These are phyloP conservation scores for Kurtzmaniella natalensis DNA, from an alignment of 1,139 yeast species.

Conservation along the genomic window DNA sequence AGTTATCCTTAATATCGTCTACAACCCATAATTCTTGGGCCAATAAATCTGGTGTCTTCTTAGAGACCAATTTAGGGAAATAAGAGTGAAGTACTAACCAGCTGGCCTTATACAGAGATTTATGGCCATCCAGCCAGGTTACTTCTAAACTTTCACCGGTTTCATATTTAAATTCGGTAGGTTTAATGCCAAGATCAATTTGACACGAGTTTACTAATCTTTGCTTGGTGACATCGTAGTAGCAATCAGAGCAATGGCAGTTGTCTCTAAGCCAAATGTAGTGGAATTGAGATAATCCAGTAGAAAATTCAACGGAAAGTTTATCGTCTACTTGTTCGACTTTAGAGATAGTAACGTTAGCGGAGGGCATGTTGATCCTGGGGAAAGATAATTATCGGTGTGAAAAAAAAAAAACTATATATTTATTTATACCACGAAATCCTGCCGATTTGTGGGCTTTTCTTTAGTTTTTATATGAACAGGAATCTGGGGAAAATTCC, in stretches of 20 bases:
- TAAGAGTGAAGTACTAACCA: conserved; percentile 64
- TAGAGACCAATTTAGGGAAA: conserved; percentile 44
- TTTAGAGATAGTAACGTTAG: not conserved
- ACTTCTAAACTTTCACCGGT: conserved; percentile 20
- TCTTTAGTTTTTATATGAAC: not conserved
- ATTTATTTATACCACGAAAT: no score
- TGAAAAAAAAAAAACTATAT: no score
- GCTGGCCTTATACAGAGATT: conserved; percentile 38
- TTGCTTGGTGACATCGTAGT: conserved; percentile 59
- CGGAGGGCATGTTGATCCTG: conserved; percentile 2
- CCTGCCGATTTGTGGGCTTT: no score
- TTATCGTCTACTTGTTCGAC: not conserved
- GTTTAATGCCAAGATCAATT: conserved; percentile 45
- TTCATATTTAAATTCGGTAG: conserved; percentile 20
- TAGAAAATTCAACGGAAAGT: conserved; percentile 1
- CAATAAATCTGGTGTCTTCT: conserved; percentile 26
- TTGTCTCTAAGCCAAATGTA: conserved; percentile 68
- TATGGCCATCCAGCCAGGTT: conserved; percentile 49
- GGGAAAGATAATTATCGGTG: no score
- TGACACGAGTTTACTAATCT: conserved; percentile 56
- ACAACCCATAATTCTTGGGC: conserved; percentile 45
- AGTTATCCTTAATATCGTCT: conserved; percentile 32
- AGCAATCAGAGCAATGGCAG: conserved; percentile 62
- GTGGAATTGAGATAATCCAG: conserved; percentile 29
- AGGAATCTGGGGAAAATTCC: conserved; percentile 1